Conservation (phyloP, 768 basidiomycete species). For the Amylocystis lapponica region DNA sequence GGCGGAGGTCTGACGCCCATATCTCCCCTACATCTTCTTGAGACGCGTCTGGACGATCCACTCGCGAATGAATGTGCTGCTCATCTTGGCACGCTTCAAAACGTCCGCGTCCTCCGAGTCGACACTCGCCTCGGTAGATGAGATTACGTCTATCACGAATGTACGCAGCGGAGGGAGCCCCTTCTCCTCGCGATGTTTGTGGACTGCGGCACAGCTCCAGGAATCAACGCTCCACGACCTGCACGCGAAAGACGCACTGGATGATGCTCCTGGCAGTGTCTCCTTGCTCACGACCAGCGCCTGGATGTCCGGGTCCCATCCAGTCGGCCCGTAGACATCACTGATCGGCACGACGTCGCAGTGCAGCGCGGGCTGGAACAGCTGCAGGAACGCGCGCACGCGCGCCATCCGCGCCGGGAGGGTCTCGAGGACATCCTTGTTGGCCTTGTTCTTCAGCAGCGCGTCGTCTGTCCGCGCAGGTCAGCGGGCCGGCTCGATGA, state of each 20-base stretch:
- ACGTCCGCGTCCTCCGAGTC: conserved; percentile 61
- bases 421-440: conserved; percentile 61
- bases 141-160: conserved; percentile 89
- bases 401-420: conserved; percentile 47
- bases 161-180: conserved; percentile 54
- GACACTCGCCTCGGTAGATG: conserved; percentile 50
- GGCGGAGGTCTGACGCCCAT: not conserved
- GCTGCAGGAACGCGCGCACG: conserved; percentile 62
- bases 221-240: conserved; percentile 1
- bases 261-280: conserved; percentile 67
- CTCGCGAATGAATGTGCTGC: conserved; percentile 87
- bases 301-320: conserved; percentile 81
- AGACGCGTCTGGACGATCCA: conserved; percentile 54
- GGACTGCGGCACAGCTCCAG: conserved; percentile 41
- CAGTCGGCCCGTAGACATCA: conserved; percentile 92
- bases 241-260: conserved; percentile 47
- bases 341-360: conserved; percentile 68
- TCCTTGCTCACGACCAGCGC: conserved; percentile 90
- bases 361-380: conserved; percentile 61
- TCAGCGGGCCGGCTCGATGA: no score
- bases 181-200: conserved; percentile 49
- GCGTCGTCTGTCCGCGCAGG: conserved; percentile 46
- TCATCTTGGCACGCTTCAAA: conserved; percentile 82
- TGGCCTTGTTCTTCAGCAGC: conserved; percentile 65
- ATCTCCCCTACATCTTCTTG: not conserved